phyloP scores from a whole-genome alignment of 2,329 filamentous ascomycete genomes.

The Zymoseptoria tritici region DNA sequence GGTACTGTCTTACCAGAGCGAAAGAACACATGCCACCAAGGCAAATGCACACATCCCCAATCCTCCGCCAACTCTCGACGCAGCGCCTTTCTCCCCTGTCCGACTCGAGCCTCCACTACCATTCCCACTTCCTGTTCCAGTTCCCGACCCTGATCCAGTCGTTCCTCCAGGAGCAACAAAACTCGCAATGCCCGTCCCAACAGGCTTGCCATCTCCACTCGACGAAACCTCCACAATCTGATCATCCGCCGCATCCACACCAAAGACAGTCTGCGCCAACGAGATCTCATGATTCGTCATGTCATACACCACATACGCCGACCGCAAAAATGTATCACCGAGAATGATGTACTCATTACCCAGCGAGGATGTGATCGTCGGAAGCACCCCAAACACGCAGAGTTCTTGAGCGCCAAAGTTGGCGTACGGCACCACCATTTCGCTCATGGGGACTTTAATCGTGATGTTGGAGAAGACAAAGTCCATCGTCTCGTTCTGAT shows the following conservation, averaged over 20 bases:
- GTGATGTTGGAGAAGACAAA: constrained; percentile 48
- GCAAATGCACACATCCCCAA: background rate
- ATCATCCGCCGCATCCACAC: constrained; percentile 37
- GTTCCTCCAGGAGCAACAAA: background rate
- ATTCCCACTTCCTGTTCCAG: background rate
- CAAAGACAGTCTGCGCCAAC: constrained; percentile 54
- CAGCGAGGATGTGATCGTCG: constrained; percentile 41
- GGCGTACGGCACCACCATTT: constrained; percentile 45
- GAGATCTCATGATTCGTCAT: constrained; percentile 53
- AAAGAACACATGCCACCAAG: background rate
- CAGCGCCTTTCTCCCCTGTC: background rate
- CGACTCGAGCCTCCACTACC: background rate
- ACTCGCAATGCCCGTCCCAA: background rate
- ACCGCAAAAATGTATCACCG: constrained; percentile 57
- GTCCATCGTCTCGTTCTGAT: constrained; percentile 43
- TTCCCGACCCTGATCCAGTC: background rate
- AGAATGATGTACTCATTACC: constrained; percentile 43
- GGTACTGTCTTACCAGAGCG: background rate
- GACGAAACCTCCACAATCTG: constrained; percentile 47
- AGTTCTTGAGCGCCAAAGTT: background rate
- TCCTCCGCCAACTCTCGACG: background rate
- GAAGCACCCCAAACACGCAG: constrained; percentile 21
- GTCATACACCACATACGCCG: constrained; percentile 57
- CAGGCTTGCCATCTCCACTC: background rate
- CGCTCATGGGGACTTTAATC: constrained; percentile 48